Base-by-base conservation (phyloP, 768 basidiomycete genomes). In the Chalciporus pseudorubinellus region DNA sequence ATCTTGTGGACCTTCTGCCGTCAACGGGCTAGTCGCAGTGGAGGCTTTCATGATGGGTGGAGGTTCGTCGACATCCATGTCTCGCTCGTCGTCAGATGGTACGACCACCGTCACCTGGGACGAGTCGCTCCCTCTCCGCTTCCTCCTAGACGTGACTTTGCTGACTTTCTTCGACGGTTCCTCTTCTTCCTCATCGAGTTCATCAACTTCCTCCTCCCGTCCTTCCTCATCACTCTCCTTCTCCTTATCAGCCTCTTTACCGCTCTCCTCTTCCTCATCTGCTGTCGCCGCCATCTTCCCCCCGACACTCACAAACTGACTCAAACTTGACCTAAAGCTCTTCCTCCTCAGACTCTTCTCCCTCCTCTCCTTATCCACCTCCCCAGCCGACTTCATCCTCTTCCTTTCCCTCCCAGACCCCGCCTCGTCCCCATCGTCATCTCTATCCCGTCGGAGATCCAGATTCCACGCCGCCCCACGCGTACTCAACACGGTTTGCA, bases 241-340 rank as follows among this genome's bases (percentile, higher is more conserved):
- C 13, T 46, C 55, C 26, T 40, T n/a, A n/a, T n/a, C n/a, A n/a
- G n/a, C 61, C 18, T 45, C 57, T 13, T 59, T 50, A 6, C 9
- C 26, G 10, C 55, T 59, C 9, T 59, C 61, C 11, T 55, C 60
- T 16, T 51, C n/a, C 41, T 60, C 39, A 45, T 56, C 42, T 16
- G 57, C 13, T 58, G 16, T 52, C 9, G n/a, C 34, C 2, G 34
- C 34, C 34, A 61, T 22, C 55, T 59, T 52, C 16, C 73, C 76
- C 34, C 81, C 82, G 31, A 62, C 63, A 56, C 81, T 73, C 11
- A 83, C 77, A 69, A 84, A 89, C 11, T 68, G 75, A 39, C 69
- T 74, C 50, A 90, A 60, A 45, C 66, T 75, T 45, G 68, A 72
- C 48, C 78, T 73, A 46, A 88, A 66, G 28, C 62, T 71, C 52